Percentiles rank a stretch among this genome's conserved stretches.
Conservation (phyloP, 495 filamentous ascomycete genomes). For the Lindgomyces ingoldianus region DNA sequence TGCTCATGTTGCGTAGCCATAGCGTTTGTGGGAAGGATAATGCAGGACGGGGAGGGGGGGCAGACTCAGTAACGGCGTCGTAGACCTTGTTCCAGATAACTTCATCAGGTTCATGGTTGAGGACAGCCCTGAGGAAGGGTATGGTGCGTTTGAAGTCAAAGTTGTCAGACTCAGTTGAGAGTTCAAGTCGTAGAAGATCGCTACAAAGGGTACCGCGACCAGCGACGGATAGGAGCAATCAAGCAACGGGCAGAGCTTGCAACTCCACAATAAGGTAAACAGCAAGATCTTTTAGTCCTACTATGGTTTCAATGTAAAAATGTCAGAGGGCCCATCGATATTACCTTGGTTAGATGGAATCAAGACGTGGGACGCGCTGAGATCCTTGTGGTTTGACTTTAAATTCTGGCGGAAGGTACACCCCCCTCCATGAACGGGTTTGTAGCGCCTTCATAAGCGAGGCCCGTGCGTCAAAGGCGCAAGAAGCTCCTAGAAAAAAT, state of each 20-base stretch:
- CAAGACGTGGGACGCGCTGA: too few species aligned
- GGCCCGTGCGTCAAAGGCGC: background rate
- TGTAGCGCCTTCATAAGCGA: background rate
- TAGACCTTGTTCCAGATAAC: constrained; percentile 44
- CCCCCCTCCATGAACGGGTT: too few species aligned
- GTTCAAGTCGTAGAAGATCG: constrained; percentile 26
- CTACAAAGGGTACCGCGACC: background rate
- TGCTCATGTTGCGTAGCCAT: constrained; percentile 48
- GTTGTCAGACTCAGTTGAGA: constrained; percentile 39
- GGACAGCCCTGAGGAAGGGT: constrained; percentile 39
- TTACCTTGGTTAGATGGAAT: too few species aligned
- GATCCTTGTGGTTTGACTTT: too few species aligned
- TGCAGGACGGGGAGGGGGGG: constrained; percentile 44
- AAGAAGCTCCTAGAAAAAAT: background rate
- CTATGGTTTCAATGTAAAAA: too few species aligned
- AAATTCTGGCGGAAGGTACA: too few species aligned
- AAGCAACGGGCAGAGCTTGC: constrained; percentile 5
- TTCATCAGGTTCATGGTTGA: constrained; percentile 6
- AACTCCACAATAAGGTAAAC: background rate
- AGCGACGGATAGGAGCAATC: constrained; percentile 1
- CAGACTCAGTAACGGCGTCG: constrained; percentile 38
- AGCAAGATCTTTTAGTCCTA: background rate
- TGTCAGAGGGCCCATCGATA: too few species aligned
- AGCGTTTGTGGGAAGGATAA: constrained; percentile 48
- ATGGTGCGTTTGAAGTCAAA: constrained; percentile 44